A percentile compares a stretch with the other conserved stretches of the same genome.
Evolutionary conservation across 1,139 yeast genomes (phyloP).

Genomic region (Candida mesenterica): DNA sequence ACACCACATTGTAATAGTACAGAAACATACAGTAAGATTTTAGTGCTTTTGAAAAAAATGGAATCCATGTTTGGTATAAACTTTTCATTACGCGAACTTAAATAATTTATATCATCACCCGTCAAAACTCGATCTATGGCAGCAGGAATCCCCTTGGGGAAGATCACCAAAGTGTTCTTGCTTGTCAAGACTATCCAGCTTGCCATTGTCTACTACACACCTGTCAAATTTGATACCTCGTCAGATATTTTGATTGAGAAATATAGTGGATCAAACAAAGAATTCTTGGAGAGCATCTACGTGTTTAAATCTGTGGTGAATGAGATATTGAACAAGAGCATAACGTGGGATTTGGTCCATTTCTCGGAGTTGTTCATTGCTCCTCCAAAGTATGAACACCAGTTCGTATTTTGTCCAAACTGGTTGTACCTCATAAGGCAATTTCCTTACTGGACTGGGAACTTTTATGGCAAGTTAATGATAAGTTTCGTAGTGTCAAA

Average conservation of each 20-base stretch:
- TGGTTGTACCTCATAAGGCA: constrained; percentile 61
- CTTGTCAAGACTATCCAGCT: constrained; percentile 30
- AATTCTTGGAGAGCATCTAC: constrained; percentile 4
- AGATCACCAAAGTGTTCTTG: constrained; percentile 5
- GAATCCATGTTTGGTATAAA: too few species aligned
- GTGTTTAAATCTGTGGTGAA: constrained; percentile 3
- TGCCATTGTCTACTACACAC: constrained; percentile 30
- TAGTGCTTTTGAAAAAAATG: too few species aligned
- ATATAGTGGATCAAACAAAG: constrained; percentile 9
- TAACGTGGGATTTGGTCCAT: constrained; percentile 87
- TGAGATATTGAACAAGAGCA: constrained; percentile 44
- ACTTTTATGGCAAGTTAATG: constrained; percentile 45
- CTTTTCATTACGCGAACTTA: too few species aligned
- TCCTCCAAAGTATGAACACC: constrained; percentile 70
- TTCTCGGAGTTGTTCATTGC: constrained; percentile 57
- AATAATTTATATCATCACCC: too few species aligned
- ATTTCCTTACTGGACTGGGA: constrained; percentile 18
- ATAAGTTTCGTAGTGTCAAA: constrained; percentile 51
- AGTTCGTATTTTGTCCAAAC: constrained; percentile 80
- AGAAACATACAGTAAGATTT: too few species aligned
- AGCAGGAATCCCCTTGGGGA: constrained; percentile 2
- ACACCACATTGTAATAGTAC: too few species aligned
- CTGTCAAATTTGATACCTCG: constrained; percentile 41
- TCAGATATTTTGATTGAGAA: constrained; percentile 25
- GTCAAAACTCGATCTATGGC: too few species aligned